Conservation (phyloP, 208 protist species). For the Trypanosoma theileri region DNA sequence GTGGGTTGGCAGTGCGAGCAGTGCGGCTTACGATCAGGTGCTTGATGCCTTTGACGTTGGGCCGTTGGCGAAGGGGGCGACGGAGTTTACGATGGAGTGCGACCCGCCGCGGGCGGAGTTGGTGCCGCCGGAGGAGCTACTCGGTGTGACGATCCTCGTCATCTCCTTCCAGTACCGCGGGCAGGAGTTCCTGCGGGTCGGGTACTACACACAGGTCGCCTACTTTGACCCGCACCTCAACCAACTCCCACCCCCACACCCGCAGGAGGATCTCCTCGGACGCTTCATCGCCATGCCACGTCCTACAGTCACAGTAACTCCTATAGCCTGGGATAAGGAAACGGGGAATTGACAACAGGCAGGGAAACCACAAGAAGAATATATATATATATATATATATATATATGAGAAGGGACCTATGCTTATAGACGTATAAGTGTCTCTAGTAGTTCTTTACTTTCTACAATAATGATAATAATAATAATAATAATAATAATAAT, state of each 20-base stretch:
- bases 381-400: background rate
- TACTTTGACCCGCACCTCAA: conserved; percentile 87
- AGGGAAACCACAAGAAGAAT: background rate
- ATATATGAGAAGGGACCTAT: background rate
- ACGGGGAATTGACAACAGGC: background rate
- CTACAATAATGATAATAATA: too few species aligned
- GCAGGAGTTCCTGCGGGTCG: conserved; percentile 97
- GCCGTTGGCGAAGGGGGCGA: conserved; percentile 91
- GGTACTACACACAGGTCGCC: conserved; percentile 97
- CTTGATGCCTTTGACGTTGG: conserved; percentile 97
- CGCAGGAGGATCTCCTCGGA: conserved; percentile 53
- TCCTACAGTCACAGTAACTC: conserved; percentile 77
- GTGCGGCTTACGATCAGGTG: conserved; percentile 94
- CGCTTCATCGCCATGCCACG: conserved; percentile 87
- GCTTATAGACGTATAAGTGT: background rate
- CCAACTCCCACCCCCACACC: conserved; percentile 46
- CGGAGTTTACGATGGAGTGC: conserved; percentile 94
- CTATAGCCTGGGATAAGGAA: conserved; percentile 61
- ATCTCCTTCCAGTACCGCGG: conserved; percentile 95
- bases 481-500: too few species aligned
- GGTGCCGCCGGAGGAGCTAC: conserved; percentile 92
- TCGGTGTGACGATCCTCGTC: conserved; percentile 96
- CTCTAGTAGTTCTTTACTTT: too few species aligned
- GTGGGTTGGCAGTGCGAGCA: conserved; percentile 97
- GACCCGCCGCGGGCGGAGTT: conserved; percentile 88